Evolutionary conservation across 345 rosid species (phyloP).

Genomic region (Brassica rapa): DNA sequence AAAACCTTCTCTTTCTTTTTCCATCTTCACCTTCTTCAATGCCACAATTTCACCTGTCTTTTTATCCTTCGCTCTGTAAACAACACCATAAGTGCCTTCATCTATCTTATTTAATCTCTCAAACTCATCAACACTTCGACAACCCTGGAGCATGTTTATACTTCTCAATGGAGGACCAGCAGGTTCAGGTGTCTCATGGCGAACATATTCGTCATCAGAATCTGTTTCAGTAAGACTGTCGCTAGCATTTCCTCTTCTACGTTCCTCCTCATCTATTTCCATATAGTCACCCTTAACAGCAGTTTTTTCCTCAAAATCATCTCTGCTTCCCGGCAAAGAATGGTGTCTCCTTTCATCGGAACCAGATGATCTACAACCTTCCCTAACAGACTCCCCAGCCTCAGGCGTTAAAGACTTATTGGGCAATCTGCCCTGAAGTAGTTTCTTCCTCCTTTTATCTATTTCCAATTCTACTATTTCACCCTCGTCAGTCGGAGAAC

Average conservation of each 20-base stretch:
- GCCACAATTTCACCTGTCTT: slow-evolving; percentile 96
- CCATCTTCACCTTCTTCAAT: slow-evolving; percentile 99
- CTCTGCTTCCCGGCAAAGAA: slow-evolving; percentile 58
- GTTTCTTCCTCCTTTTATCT: slow-evolving; percentile 66
- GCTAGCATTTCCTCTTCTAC: slow-evolving; percentile 40
- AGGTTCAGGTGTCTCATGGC: slow-evolving; percentile 58
- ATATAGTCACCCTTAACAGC: slow-evolving; percentile 64
- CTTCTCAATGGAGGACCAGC: slow-evolving; percentile 68
- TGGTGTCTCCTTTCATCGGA: slow-evolving; percentile 57
- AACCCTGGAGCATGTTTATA: slow-evolving; percentile 93
- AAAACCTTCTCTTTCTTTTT: slow-evolving; percentile 99
- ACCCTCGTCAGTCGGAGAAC: slow-evolving; percentile 88
- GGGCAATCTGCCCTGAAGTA: slow-evolving; percentile 38
- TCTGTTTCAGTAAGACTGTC: slow-evolving; percentile 50
- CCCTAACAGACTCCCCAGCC: slow-evolving; percentile 56
- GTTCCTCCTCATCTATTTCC: slow-evolving; percentile 65
- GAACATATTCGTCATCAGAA: slow-evolving; percentile 56
- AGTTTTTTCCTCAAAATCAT: slow-evolving; percentile 52
- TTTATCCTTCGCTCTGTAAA: slow-evolving; percentile 92
- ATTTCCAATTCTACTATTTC: slow-evolving; percentile 71
- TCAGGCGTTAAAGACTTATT: slow-evolving; percentile 68
- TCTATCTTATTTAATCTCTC: slow-evolving; percentile 97
- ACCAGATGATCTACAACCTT: slow-evolving; percentile 61
- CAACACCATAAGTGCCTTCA: slow-evolving; percentile 99
- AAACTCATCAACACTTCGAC: slow-evolving; percentile 98